Evolutionary conservation across 2,329 filamentous ascomycete species (phyloP), one percentile per base, ranked within the genome.

Genomic region (Helotiales sp.): DNA sequence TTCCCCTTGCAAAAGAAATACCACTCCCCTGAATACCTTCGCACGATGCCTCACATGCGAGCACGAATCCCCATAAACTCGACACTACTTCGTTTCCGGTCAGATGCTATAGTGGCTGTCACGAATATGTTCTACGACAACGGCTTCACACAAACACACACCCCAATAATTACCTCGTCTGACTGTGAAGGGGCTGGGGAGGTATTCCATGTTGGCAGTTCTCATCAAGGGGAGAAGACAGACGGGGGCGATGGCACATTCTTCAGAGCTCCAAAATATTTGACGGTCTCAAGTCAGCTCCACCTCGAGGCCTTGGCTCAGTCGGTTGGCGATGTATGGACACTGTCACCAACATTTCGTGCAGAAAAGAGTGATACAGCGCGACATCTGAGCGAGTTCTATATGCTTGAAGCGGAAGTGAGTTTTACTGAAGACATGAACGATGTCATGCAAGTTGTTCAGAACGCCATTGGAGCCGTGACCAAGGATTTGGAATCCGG

Each of bases 1-100:
- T 96, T 91, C 71, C 95, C 95, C 2, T 85, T 99, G 24, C 95
- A 99, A 75, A 96, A 96, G 75, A 98, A 98, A 75, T 96, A 95
- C 67, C 93, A 97, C 67, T 91, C 88, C 5, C 80, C 89, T 51
- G 93, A 98, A 71, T 98, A 89, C 72, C 83, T 99, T 61, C 89
- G 95, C 58, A 89, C 89, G 12, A 82, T 96, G 52, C 91, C 93
- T 50, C 95, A 99, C 75, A 81, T 99, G 58, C 89, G 95, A 57
- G 77, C 89, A 63, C 89, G 93, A 67, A 86, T 91, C 17, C 90
- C 91, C 0, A 82, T 91, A 70, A 93, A 96, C 74, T 84, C 91
- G 25, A 81, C 91, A 40, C 77, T 97, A 59, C 79, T 96, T 48
- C 88, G 91, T 47, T 82, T 98, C 60, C 86, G 95, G 62, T 98